These are phyloP conservation scores for Tetracladium setigerum DNA, from an alignment of 495 filamentous ascomycete species.

Conservation along the genomic window DNA sequence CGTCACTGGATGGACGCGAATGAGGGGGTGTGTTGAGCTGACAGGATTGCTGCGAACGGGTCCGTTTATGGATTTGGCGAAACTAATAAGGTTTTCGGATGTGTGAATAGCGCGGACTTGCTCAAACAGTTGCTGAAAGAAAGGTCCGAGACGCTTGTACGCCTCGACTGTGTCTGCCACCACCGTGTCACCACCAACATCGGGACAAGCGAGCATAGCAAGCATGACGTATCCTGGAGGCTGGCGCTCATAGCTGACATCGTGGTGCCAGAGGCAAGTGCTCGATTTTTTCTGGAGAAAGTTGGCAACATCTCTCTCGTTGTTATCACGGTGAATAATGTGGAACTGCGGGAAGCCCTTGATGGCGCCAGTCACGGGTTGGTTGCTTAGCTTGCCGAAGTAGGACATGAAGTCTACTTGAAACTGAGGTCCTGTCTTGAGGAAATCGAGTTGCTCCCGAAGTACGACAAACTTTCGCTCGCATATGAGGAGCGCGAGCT, in stretches of 20 bases:
- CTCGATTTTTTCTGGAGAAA: constrained; percentile 49
- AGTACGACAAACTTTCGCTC: constrained; percentile 36
- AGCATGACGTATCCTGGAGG: constrained; percentile 51
- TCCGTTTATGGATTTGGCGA: constrained; percentile 23
- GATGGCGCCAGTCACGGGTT: constrained; percentile 47
- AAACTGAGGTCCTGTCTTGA: constrained; percentile 36
- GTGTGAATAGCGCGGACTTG: constrained; percentile 26
- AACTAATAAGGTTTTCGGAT: constrained; percentile 27
- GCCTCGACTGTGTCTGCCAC: constrained; percentile 26
- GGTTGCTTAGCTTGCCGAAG: constrained; percentile 54
- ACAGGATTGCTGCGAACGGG: constrained; percentile 27
- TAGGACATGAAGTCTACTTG: constrained; percentile 45
- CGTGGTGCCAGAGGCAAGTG: constrained; percentile 52
- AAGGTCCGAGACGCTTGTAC: constrained; percentile 29
- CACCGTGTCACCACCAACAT: constrained; percentile 36
- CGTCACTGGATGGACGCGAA: constrained; percentile 58
- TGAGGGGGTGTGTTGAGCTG: constrained; percentile 43
- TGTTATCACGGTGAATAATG: constrained; percentile 53
- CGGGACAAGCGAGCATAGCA: constrained; percentile 46
- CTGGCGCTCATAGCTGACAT: constrained; percentile 53
- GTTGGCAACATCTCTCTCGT: constrained; percentile 44
- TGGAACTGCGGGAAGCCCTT: constrained; percentile 51
- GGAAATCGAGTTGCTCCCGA: constrained; percentile 32
- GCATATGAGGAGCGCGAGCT: constrained; percentile 33
- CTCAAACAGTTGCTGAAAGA: constrained; percentile 25